These are phyloP conservation scores for Russula vinacea DNA, from an alignment of 768 basidiomycete genomes.

Conservation along the genomic window DNA sequence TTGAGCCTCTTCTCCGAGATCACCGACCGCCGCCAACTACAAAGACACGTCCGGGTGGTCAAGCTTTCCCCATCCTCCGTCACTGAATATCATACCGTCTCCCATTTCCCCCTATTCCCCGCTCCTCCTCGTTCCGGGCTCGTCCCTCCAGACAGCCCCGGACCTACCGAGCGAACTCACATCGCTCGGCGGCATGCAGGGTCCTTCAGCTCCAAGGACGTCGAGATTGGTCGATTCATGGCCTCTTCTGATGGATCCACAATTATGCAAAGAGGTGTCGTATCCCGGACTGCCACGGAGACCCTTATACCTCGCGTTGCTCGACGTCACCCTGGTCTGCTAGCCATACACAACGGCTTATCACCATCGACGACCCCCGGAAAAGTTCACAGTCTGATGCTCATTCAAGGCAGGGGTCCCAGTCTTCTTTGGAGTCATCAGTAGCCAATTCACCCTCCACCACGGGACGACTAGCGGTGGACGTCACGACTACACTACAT, in stretches of 20 bases:
- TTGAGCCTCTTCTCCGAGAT: conserved; percentile 61
- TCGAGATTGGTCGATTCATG: conserved; percentile 78
- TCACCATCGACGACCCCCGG: conserved; percentile 2
- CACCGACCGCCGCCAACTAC: conserved; percentile 38
- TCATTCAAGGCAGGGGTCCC: conserved; percentile 47
- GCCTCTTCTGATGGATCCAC: conserved; percentile 56
- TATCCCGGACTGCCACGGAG: conserved; percentile 28
- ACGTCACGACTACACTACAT: conserved; percentile 53
- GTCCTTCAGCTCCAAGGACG: conserved; percentile 92
- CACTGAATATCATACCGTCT: conserved; percentile 35
- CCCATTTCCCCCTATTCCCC: conserved; percentile 33
- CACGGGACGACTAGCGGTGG: conserved; percentile 41
- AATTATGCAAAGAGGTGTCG: conserved; percentile 48
- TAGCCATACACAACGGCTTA: conserved; percentile 12
- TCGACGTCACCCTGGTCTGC: conserved; percentile 32
- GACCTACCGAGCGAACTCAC: conserved; percentile 36
- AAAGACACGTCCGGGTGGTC: conserved; percentile 35
- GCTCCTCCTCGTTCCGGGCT: conserved; percentile 26
- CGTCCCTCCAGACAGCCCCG: conserved; percentile 35
- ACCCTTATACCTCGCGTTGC: conserved; percentile 34
- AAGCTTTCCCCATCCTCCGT: conserved; percentile 31
- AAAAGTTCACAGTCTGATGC: conserved; percentile 27
- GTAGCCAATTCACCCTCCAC: conserved; percentile 41
- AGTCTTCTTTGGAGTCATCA: conserved; percentile 41
- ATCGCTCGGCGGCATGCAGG: conserved; percentile 81